These are phyloP conservation scores for Alternaria novae-zelandiae DNA, from an alignment of 2,329 filamentous ascomycete species.

Conservation along the genomic window DNA sequence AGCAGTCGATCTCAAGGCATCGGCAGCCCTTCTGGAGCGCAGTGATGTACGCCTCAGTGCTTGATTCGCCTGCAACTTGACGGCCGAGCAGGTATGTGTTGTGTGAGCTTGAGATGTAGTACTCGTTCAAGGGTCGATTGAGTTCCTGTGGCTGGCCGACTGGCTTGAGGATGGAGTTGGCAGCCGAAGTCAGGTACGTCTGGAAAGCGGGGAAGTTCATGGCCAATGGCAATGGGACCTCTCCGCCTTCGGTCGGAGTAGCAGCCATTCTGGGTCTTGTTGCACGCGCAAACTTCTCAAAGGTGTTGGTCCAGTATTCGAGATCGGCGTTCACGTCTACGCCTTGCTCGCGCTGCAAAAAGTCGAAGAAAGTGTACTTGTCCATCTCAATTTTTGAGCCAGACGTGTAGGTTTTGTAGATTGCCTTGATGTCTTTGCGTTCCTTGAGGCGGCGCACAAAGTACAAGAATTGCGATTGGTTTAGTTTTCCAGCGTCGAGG, in stretches of 20 bases:
- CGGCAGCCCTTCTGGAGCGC: conserved; percentile 88
- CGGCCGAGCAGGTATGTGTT: conserved; percentile 95
- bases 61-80: conserved; percentile 88
- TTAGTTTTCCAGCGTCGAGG: conserved; percentile 69
- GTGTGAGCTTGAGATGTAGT: conserved; percentile 98
- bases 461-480: conserved; percentile 80
- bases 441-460: conserved; percentile 86
- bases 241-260: conserved; percentile 48
- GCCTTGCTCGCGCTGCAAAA: conserved; percentile 75
- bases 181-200: conserved; percentile 52
- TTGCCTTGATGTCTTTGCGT: conserved; percentile 76
- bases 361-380: conserved; percentile 74
- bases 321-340: conserved; percentile 74
- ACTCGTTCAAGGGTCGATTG: conserved; percentile 89
- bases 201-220: conserved; percentile 84
- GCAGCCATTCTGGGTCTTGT: conserved; percentile 43
- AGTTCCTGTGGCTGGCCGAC: conserved; percentile 69
- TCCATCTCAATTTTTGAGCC: conserved; percentile 69
- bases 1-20: conserved; percentile 97
- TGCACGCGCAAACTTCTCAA: conserved; percentile 67
- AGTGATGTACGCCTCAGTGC: conserved; percentile 92
- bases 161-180: conserved; percentile 71
- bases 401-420: conserved; percentile 68
- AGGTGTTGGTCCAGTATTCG: conserved; percentile 73
- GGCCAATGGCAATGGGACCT: conserved; percentile 55